phyloP scores from a whole-genome alignment of 441 rosid species.

The Daphne laureola region DNA sequence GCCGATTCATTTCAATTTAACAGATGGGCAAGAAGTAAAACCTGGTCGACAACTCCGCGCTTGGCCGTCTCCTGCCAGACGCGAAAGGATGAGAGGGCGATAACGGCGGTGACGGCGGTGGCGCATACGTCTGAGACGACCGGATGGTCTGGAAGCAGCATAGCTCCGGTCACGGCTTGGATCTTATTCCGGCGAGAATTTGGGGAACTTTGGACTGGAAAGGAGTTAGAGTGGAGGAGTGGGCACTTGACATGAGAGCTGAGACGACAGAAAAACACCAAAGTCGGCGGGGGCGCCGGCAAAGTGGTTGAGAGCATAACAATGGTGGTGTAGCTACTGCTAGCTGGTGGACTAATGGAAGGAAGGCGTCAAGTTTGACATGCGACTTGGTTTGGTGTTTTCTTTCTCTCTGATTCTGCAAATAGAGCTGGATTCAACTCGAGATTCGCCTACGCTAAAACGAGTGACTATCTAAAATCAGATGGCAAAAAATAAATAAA shows the following conservation, averaged over 20 bases:
- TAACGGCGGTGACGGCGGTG: constrained; percentile 23
- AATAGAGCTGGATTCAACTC: too few species aligned
- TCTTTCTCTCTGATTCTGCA: too few species aligned
- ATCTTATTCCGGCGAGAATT: constrained; percentile 17
- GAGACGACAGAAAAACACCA: constrained; percentile 5
- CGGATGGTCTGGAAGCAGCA: constrained; percentile 39
- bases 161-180: constrained; percentile 23
- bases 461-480: too few species aligned
- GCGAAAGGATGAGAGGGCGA: constrained; percentile 51
- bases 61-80: constrained; percentile 69
- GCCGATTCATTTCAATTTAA: too few species aligned
- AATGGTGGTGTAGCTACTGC: too few species aligned
- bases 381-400: too few species aligned
- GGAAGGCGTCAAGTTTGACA: too few species aligned
- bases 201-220: constrained; percentile 7
- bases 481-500: too few species aligned
- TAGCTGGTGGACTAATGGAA: too few species aligned
- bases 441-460: too few species aligned
- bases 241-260: background rate
- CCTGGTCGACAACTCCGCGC: constrained; percentile 59
- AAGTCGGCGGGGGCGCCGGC: too few species aligned
- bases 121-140: constrained; percentile 55
- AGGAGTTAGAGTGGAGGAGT: background rate
- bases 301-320: too few species aligned
- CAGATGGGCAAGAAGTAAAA: constrained; percentile 9